A percentile compares a stretch with the other conserved stretches of the same genome.
These are phyloP conservation scores for Apiospora kogelbergensis DNA, from an alignment of 2,329 filamentous ascomycete genomes.

Conservation along the genomic window DNA sequence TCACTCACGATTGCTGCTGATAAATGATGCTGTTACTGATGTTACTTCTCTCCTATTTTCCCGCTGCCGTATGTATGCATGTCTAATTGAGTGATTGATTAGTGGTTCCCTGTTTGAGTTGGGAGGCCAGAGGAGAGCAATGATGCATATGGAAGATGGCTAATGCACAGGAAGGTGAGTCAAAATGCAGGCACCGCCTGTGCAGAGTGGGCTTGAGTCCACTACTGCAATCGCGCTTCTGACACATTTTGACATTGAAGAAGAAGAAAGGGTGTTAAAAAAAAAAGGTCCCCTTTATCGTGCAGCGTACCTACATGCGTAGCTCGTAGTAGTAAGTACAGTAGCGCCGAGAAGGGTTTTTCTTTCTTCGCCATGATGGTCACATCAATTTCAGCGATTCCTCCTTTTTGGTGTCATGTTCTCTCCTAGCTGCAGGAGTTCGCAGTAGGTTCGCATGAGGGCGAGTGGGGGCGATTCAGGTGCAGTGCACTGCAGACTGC, in stretches of 20 bases:
- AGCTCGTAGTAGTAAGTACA: background rate
- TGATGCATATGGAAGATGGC: too few relatives aligned
- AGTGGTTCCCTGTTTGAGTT: background rate
- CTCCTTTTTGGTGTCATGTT: background rate
- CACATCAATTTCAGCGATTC: background rate
- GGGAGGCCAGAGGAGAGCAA: background rate
- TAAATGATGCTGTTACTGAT: background rate
- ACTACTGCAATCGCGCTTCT: background rate
- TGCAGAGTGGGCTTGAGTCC: background rate
- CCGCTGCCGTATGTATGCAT: background rate
- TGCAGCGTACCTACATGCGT: background rate
- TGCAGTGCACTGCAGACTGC: background rate
- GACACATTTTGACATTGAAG: background rate
- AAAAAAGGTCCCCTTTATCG: background rate
- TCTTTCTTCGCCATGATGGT: background rate
- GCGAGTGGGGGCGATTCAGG: background rate
- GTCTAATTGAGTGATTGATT: background rate
- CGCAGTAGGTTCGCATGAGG: constrained; percentile 4
- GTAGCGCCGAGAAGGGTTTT: background rate
- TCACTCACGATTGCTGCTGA: too few relatives aligned
- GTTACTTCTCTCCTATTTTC: background rate
- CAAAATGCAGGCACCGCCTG: background rate
- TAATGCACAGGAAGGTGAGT: background rate
- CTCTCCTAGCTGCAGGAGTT: background rate
- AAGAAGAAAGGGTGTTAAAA: too few relatives aligned